Conservation (phyloP, 2,329 filamentous ascomycete genomes). For the Talaromyces sp. region DNA sequence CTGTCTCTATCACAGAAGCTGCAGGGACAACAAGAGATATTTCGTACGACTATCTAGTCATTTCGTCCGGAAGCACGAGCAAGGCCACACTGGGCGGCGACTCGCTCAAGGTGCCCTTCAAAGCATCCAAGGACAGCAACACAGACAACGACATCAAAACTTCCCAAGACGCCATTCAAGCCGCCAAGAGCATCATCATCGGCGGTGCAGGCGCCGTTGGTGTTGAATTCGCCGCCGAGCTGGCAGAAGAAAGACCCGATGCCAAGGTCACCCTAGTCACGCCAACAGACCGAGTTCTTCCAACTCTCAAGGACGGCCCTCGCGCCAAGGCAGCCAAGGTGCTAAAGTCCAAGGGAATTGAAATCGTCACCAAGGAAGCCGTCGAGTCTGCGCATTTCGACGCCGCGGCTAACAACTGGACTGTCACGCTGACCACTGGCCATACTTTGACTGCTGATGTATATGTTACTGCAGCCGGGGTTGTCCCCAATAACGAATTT, state of each 20-base stretch:
- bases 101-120: constrained; percentile 8
- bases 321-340: constrained; percentile 40
- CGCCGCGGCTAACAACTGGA: constrained; percentile 29
- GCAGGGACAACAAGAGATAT: not conserved
- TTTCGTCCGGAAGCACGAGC: constrained; percentile 47
- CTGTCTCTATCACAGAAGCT: constrained; percentile 26
- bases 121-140: not conserved
- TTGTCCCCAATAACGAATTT: constrained; percentile 48
- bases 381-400: constrained; percentile 28
- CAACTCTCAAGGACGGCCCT: constrained; percentile 22
- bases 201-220: constrained; percentile 39
- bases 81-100: constrained; percentile 1
- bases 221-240: constrained; percentile 40
- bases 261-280: constrained; percentile 21
- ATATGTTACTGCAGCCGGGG: constrained; percentile 50
- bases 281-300: constrained; percentile 22
- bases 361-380: constrained; percentile 34
- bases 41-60: constrained; percentile 46
- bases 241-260: constrained; percentile 37
- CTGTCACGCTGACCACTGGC: constrained; percentile 43
- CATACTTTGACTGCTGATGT: constrained; percentile 44
- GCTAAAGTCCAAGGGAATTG: constrained; percentile 45
- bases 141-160: constrained; percentile 18
- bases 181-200: constrained; percentile 36
- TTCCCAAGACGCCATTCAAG: constrained; percentile 20